phyloP scores from a whole-genome alignment of 805 yeast species.

The Saturnispora galanensis region DNA sequence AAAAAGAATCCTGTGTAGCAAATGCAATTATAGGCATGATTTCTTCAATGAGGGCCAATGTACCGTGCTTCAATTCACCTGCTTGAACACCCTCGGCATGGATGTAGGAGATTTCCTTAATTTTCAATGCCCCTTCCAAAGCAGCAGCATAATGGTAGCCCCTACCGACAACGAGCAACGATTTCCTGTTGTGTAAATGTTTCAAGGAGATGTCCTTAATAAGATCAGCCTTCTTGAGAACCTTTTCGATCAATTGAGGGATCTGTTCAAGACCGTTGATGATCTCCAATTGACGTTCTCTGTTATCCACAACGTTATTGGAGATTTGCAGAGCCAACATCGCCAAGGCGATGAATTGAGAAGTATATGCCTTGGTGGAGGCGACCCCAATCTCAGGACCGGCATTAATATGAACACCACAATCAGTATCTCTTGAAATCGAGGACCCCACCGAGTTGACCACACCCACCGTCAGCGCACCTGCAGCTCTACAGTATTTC shows the following conservation, averaged over 20 bases:
- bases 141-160: conserved; percentile 98
- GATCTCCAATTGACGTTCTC: conserved; percentile 71
- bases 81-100: conserved; percentile 99
- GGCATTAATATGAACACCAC: conserved; percentile 99
- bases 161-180: conserved; percentile 86
- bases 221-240: conserved; percentile 59
- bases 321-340: conserved; percentile 95
- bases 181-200: conserved; percentile 70
- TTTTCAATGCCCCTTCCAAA: conserved; percentile 95
- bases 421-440: conserved; percentile 92
- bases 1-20: conserved; percentile 92
- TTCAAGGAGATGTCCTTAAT: conserved; percentile 69
- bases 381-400: conserved; percentile 99
- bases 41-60: conserved; percentile 91
- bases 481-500: conserved; percentile 92
- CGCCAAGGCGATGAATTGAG: conserved; percentile 93
- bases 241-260: conserved; percentile 76
- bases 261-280: conserved; percentile 76
- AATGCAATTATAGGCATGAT: conserved; percentile 88
- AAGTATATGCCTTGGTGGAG: conserved; percentile 96
- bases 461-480: conserved; percentile 94
- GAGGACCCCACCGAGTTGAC: conserved; percentile 97
- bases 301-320: conserved; percentile 75
- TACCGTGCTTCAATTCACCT: conserved; percentile 98
- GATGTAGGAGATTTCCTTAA: conserved; percentile 96